Evolutionary conservation across 2,329 filamentous ascomycete genomes (phyloP).

Genomic region (Rhytidhysteron rufulum): DNA sequence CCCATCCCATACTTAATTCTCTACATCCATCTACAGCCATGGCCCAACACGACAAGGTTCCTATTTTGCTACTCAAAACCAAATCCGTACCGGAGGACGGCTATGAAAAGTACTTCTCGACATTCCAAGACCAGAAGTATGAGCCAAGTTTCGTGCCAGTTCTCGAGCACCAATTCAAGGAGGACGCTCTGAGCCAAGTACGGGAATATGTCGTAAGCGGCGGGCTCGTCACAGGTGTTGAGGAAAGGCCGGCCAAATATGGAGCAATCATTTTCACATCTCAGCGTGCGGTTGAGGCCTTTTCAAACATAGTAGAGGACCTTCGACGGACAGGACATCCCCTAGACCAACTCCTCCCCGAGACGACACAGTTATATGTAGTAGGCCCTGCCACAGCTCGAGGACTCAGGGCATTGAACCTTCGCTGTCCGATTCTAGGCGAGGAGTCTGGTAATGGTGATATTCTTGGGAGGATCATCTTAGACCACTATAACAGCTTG

Average conservation of each 20-base stretch:
- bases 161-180: slow-evolving; percentile 65
- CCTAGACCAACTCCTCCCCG: slow-evolving; percentile 36
- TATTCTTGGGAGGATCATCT: slow-evolving; percentile 70
- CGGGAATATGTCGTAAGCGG: slow-evolving; percentile 47
- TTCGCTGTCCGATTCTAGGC: slow-evolving; percentile 63
- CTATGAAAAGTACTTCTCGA: slow-evolving; percentile 66
- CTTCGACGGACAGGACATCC: slow-evolving; percentile 36
- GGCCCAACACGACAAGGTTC: slow-evolving; percentile 32
- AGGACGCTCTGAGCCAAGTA: slow-evolving; percentile 55
- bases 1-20: too few species aligned
- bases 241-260: slow-evolving; percentile 45
- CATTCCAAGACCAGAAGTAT: slow-evolving; percentile 47
- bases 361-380: slow-evolving; percentile 65
- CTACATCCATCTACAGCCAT: too few species aligned
- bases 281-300: slow-evolving; percentile 78
- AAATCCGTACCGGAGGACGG: slow-evolving; percentile 67
- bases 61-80: slow-evolving; percentile 74
- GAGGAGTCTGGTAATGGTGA: slow-evolving; percentile 83
- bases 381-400: slow-evolving; percentile 78
- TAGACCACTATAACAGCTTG: slow-evolving; percentile 65
- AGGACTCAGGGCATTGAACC: slow-evolving; percentile 57
- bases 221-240: slow-evolving; percentile 29
- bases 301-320: slow-evolving; percentile 59
- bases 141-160: slow-evolving; percentile 71
- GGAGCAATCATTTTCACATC: slow-evolving; percentile 82